Evolutionary conservation across 352 stramenopile genomes (phyloP).

Genomic region (Globisporangium perplexum): DNA sequence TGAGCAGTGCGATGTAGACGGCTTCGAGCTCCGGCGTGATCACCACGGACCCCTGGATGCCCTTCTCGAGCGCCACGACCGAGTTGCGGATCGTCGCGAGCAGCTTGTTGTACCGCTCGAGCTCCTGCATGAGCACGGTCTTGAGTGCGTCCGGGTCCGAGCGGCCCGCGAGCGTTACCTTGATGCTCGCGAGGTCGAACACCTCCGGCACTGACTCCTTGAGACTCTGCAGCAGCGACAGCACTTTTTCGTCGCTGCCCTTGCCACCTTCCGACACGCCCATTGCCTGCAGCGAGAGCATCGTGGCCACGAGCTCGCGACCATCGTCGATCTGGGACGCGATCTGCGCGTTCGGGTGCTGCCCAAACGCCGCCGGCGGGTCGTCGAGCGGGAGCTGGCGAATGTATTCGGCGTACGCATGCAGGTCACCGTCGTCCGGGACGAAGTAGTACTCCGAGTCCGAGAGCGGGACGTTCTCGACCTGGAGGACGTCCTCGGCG

Average conservation of each 20-base stretch:
- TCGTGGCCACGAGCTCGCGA: constrained; percentile 83
- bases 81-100: constrained; percentile 73
- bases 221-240: constrained; percentile 75
- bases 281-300: constrained; percentile 87
- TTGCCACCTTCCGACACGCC: constrained; percentile 78
- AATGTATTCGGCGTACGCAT: constrained; percentile 90
- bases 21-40: constrained; percentile 94
- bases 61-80: constrained; percentile 84
- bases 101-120: constrained; percentile 93
- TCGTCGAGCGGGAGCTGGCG: constrained; percentile 87
- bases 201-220: constrained; percentile 86
- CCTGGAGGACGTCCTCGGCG: constrained; percentile 80
- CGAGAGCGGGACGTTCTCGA: constrained; percentile 84
- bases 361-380: constrained; percentile 90
- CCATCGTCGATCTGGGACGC: constrained; percentile 93
- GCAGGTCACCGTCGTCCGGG: constrained; percentile 87
- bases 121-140: constrained; percentile 93
- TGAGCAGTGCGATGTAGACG: constrained; percentile 89
- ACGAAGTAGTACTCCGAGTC: constrained; percentile 93
- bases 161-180: constrained; percentile 51
- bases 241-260: constrained; percentile 87
- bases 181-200: constrained; percentile 86
- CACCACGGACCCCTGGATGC: constrained; percentile 91
- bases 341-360: constrained; percentile 96
- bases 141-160: constrained; percentile 91